phyloP scores from a whole-genome alignment of 2,329 filamentous ascomycete genomes.

The Knufia fluminis region DNA sequence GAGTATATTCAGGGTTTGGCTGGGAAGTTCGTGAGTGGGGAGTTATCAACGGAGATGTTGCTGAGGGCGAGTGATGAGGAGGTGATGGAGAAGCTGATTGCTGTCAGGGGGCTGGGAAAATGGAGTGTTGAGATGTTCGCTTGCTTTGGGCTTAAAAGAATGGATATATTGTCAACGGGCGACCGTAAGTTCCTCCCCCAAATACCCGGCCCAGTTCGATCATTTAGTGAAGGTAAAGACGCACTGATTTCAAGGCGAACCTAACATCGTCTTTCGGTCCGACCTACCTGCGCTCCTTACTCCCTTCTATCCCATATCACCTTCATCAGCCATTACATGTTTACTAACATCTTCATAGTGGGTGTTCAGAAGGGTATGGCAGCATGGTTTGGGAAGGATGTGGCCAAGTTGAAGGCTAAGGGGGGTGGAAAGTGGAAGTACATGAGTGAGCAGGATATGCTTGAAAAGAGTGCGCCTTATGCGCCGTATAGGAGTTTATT shows the following conservation, averaged over 20 bases:
- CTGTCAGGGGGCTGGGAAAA: constrained; percentile 73
- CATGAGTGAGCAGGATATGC: constrained; percentile 89
- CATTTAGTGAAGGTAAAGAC: no score
- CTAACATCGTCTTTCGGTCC: no score
- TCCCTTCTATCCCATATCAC: no score
- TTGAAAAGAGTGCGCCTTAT: constrained; percentile 69
- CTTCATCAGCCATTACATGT: no score
- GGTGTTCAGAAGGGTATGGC: constrained; percentile 94
- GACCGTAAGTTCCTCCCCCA: no score
- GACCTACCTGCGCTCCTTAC: no score
- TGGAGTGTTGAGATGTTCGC: constrained; percentile 99
- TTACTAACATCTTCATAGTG: no score
- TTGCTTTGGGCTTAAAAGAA: constrained; percentile 84
- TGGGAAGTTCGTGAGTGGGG: constrained; percentile 65
- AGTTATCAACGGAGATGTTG: constrained; percentile 67
- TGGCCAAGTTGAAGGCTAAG: constrained; percentile 70
- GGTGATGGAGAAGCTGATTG: constrained; percentile 69
- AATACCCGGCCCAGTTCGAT: no score
- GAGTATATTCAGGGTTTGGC: constrained; percentile 87
- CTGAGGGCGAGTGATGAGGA: constrained; percentile 75
- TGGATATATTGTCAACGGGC: constrained; percentile 87
- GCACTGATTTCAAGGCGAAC: no score
- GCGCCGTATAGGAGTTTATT: constrained; percentile 82
- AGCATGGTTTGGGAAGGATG: constrained; percentile 70
- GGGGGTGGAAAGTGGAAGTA: constrained; percentile 94